Evolutionary conservation across 192 early-diverging fungal genomes (phyloP).

Genomic region (Rhizophlyctis rosea): DNA sequence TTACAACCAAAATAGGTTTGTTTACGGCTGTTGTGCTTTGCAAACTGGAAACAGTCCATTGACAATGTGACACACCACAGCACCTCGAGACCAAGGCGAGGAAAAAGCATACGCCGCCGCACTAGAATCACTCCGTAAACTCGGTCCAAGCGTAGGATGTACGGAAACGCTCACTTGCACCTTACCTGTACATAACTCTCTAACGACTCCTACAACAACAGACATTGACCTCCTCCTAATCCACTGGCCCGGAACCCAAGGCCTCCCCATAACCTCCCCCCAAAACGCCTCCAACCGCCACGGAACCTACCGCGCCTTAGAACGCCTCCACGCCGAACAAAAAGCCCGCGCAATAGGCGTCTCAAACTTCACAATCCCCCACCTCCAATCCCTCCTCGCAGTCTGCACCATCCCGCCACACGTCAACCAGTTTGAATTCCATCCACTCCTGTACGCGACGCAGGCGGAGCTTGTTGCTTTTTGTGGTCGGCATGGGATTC

Average conservation of each 20-base stretch:
- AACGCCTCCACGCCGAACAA: constrained; percentile 30
- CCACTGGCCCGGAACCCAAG: constrained; percentile 32
- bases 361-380: constrained; percentile 63
- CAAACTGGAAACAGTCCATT: no score
- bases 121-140: constrained; percentile 22
- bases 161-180: constrained; percentile 9
- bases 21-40: neutral
- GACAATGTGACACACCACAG: no score
- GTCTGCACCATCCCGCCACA: neutral
- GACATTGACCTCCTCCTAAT: constrained; percentile 31
- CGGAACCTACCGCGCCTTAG: constrained; percentile 38
- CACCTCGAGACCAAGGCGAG: constrained; percentile 32
- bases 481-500: constrained; percentile 19
- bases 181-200: neutral
- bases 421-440: constrained; percentile 38
- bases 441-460: constrained; percentile 21
- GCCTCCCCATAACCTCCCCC: constrained; percentile 11
- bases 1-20: constrained; percentile 42
- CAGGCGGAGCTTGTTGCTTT: constrained; percentile 11
- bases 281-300: constrained; percentile 27
- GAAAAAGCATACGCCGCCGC: constrained; percentile 37
- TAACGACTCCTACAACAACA: neutral
- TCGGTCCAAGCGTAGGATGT: constrained; percentile 24
- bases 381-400: constrained; percentile 25
- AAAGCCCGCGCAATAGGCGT: constrained; percentile 66